Base-by-base conservation (phyloP, 1,284 basidiomycete species). In the Ceratobasidium sp. region DNA sequence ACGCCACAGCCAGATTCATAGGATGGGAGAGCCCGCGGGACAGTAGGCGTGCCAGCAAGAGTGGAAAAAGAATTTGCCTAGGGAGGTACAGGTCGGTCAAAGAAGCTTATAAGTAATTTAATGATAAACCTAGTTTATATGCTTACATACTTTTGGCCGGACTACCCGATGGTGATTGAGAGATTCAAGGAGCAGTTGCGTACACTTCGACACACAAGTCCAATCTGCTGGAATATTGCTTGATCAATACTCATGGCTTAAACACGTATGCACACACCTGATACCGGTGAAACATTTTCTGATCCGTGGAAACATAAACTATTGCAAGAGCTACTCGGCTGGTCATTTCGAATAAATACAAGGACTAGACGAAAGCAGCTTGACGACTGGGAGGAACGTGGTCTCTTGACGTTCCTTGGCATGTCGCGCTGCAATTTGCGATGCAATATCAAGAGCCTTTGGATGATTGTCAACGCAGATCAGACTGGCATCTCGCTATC, bases 401-500 rank as follows among this genome's bases (percentile, higher is more conserved):
- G 58, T 14, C 3, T 63, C 1, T 18, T 49, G 18, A 44, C 61
- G 7, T 47, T 63, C 26, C 46, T 63, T 1, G n/a, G 46, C 1
- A 63, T 63, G 21, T 1, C n/a, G 18, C 2, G 18, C 2, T 21
- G 26, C 2, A 28, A 47, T 28, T 5, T 1, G 1, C 46, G n/a
- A 9, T 28, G 32, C 23, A 2, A n/a, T 2, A 18, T 63, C 21
- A 49, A 49, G n/a, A 63, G 61, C 26, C 44, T 43, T 1, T 26
- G 46, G 23, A 47, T 63, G 44, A 63, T 63, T 28, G 61, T 63
- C 2, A 63, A 63, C 30, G 28, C 46, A 1, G 61, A 63, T 21
- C 61, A 63, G 32, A 63, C 46, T 5, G 46, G 61, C 2, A 63
- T 63, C 18, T 49, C 61, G 1, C 61, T 47, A 2, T n/a, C 47